Conservation (phyloP, 1,284 basidiomycete species). For the Cutaneotrichosporon sp. region DNA sequence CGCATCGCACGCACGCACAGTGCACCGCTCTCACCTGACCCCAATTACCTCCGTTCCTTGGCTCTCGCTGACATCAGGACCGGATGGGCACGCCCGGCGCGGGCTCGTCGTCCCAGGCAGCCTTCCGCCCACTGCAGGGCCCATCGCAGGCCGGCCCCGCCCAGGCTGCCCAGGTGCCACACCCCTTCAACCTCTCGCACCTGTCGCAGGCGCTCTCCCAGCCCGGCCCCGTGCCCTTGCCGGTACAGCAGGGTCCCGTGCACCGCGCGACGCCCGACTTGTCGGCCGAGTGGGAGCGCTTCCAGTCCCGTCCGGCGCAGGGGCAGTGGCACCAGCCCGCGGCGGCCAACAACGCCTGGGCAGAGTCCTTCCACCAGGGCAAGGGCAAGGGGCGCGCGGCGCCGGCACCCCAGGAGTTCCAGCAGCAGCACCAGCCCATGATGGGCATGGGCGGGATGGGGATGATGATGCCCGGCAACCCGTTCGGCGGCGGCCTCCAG, state of each 20-base stretch:
- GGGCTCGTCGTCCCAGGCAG: conserved; percentile 19
- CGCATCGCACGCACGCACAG: too few relatives aligned
- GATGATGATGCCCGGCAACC: conserved; percentile 16
- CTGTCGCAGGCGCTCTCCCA: conserved; percentile 41
- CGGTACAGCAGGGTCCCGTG: background rate
- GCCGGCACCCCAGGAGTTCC: conserved; percentile 6
- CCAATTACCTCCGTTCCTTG: background rate
- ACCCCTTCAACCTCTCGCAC: conserved; percentile 51
- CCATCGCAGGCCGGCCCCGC: conserved; percentile 16
- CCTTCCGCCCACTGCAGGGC: conserved; percentile 19
- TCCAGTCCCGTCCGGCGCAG: conserved; percentile 12
- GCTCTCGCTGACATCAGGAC: conserved; percentile 19
- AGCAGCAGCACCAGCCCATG: conserved; percentile 9
- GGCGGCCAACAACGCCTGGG: conserved; percentile 15
- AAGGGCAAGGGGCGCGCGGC: conserved; percentile 33
- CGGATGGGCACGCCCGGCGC: conserved; percentile 18
- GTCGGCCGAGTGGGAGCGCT: conserved; percentile 20
- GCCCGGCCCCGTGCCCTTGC: conserved; percentile 11
- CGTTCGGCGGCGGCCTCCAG: conserved; percentile 21
- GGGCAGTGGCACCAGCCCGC: conserved; percentile 25
- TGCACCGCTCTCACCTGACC: background rate
- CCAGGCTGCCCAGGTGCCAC: conserved; percentile 25
- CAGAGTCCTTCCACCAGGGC: conserved; percentile 19
- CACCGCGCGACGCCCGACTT: conserved; percentile 13
- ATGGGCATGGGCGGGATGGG: conserved; percentile 16